These are phyloP conservation scores for Lachnellula arida DNA, from an alignment of 2,329 filamentous ascomycete genomes.

Conservation along the genomic window DNA sequence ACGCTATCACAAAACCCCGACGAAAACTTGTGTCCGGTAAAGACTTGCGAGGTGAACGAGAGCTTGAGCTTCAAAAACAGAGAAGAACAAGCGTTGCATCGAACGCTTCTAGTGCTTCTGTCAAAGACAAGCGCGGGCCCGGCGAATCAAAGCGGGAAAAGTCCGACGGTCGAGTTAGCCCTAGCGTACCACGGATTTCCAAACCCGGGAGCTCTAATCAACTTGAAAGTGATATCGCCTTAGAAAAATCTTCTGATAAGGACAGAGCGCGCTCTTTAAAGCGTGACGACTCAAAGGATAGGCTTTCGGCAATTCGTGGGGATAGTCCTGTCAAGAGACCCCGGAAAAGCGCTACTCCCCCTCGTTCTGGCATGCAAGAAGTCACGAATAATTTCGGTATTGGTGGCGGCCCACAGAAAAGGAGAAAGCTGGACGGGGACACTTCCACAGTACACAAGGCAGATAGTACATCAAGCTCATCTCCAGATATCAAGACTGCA, in stretches of 20 bases:
- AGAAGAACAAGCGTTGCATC: slow-evolving; percentile 55
- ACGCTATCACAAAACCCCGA: slow-evolving; percentile 51
- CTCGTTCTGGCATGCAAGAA: slow-evolving; percentile 39
- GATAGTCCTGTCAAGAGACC: slow-evolving; percentile 54
- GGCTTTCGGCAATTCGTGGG: slow-evolving; percentile 41
- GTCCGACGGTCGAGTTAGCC: slow-evolving; percentile 38
- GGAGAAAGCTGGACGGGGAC: slow-evolving; percentile 53
- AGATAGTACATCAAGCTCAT: slow-evolving; percentile 23
- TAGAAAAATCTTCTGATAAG: slow-evolving; percentile 20
- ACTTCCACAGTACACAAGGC: slow-evolving; percentile 14
- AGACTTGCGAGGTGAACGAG: slow-evolving; percentile 54
- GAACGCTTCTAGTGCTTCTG: slow-evolving; percentile 45
- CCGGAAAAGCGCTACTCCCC: slow-evolving; percentile 55
- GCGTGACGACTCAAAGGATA: slow-evolving; percentile 56
- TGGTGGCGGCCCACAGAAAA: slow-evolving; percentile 48
- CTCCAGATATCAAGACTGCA: slow-evolving; percentile 24
- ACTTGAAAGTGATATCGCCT: slow-evolving; percentile 20
- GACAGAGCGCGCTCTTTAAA: slow-evolving; percentile 58
- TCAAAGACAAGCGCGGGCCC: slow-evolving; percentile 45
- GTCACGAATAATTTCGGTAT: slow-evolving; percentile 47
- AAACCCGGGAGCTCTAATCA: slow-evolving; percentile 11
- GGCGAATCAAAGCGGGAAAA: slow-evolving; percentile 44
- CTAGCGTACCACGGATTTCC: slow-evolving; percentile 18
- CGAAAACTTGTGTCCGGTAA: slow-evolving; percentile 60
- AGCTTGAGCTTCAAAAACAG: slow-evolving; percentile 40